These are phyloP conservation scores for Tuber microsphaerosporum DNA, from an alignment of 495 filamentous ascomycete species.

Conservation along the genomic window DNA sequence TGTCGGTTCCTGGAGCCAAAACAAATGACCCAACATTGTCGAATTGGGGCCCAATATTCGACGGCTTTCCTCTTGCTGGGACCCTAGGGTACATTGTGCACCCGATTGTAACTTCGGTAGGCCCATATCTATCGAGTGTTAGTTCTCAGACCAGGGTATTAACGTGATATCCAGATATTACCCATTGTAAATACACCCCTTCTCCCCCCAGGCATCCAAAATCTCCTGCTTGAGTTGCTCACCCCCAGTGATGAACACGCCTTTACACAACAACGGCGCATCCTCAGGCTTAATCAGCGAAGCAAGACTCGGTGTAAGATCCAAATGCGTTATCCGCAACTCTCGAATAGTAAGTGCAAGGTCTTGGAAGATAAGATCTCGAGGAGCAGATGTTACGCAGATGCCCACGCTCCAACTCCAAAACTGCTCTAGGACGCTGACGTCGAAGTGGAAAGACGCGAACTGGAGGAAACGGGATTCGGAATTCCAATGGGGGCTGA, in stretches of 20 bases:
- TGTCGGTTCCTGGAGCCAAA: slow-evolving; percentile 59
- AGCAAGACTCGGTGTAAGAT: slow-evolving; percentile 67
- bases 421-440: slow-evolving; percentile 79
- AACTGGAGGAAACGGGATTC: slow-evolving; percentile 77
- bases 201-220: slow-evolving; percentile 60
- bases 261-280: slow-evolving; percentile 58
- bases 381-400: slow-evolving; percentile 65
- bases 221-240: slow-evolving; percentile 67
- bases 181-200: slow-evolving; percentile 63
- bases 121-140: slow-evolving; percentile 53
- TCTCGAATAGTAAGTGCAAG: slow-evolving; percentile 60
- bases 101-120: slow-evolving; percentile 86
- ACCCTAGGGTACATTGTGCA: slow-evolving; percentile 72
- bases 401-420: slow-evolving; percentile 85
- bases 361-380: slow-evolving; percentile 72
- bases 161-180: slow-evolving; percentile 39
- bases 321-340: slow-evolving; percentile 76
- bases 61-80: slow-evolving; percentile 60
- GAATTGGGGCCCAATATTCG: slow-evolving; percentile 80
- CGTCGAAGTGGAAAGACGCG: slow-evolving; percentile 82
- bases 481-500: slow-evolving; percentile 58
- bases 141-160: slow-evolving; percentile 12
- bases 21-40: slow-evolving; percentile 76
- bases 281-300: slow-evolving; percentile 56
- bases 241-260: slow-evolving; percentile 71